Conservation (phyloP, 192 early-diverging fungal species). For the Phlyctochytrium arcticum region DNA sequence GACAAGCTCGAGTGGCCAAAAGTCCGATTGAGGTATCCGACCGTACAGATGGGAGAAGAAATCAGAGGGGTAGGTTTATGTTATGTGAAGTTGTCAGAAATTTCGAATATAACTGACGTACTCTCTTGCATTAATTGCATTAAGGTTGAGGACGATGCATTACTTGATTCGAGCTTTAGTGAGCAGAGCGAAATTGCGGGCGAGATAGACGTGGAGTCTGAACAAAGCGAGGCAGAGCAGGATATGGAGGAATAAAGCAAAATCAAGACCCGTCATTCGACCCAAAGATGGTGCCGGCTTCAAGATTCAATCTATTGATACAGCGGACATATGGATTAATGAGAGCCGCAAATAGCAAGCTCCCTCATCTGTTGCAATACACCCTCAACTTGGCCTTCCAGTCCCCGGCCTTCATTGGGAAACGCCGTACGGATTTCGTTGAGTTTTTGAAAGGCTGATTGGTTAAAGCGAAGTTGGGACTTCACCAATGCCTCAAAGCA, state of each 20-base stretch:
- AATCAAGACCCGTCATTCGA: too few species aligned
- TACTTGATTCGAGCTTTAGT: not conserved
- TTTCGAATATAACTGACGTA: not conserved
- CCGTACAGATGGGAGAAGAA: too few species aligned
- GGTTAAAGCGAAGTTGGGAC: slow-evolving; percentile 87
- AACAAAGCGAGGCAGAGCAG: too few species aligned
- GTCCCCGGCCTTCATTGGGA: slow-evolving; percentile 45
- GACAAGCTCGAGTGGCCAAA: not conserved
- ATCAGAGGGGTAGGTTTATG: too few species aligned
- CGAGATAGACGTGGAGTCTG: too few species aligned
- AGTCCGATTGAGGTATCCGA: not conserved
- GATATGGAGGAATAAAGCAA: too few species aligned
- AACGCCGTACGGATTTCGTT: slow-evolving; percentile 50
- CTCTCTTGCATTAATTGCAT: too few species aligned
- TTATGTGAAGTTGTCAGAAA: too few species aligned
- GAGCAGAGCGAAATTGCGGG: not conserved
- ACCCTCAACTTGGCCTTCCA: slow-evolving; percentile 73
- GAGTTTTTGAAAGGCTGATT: slow-evolving; percentile 72
- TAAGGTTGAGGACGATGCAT: not conserved
- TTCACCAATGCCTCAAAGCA: slow-evolving; percentile 96
- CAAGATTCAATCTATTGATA: too few species aligned
- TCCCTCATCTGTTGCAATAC: slow-evolving; percentile 88
- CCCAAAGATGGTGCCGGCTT: too few species aligned
- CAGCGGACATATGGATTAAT: too few species aligned
- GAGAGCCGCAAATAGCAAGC: slow-evolving; percentile 74